These are phyloP conservation scores for Malassezia caprae DNA, from an alignment of 1,284 basidiomycete species.

Conservation along the genomic window DNA sequence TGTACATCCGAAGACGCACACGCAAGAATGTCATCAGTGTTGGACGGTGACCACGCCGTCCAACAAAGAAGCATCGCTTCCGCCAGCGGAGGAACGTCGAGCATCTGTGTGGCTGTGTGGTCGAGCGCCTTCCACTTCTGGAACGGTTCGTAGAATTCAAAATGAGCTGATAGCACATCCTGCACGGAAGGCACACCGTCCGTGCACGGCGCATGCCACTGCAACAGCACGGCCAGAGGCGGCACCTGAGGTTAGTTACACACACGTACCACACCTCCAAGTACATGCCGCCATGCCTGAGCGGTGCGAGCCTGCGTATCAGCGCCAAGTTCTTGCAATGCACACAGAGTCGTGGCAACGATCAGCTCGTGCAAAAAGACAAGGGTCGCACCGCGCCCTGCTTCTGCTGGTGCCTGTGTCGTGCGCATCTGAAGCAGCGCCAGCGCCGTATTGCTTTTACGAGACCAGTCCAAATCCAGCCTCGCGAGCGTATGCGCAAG, in stretches of 20 bases:
- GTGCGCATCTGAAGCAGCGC: neutral
- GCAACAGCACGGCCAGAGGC: neutral
- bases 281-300: neutral
- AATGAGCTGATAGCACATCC: neutral
- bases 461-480: neutral
- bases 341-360: neutral
- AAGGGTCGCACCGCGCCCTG: neutral
- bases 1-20: neutral
- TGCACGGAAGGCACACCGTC: neutral
- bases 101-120: neutral
- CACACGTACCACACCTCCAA: slow-evolving; percentile 1
- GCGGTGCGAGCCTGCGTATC: neutral
- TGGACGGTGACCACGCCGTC: neutral
- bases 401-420: neutral
- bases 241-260: neutral
- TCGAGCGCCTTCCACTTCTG: neutral
- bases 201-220: neutral
- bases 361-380: slow-evolving; percentile 5
- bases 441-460: neutral
- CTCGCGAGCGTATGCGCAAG: neutral
- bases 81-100: neutral
- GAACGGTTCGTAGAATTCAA: neutral
- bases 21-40: neutral
- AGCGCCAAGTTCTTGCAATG: neutral
- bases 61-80: neutral